A percentile compares a stretch with the other conserved stretches of the same genome.
phyloP scores from a whole-genome alignment of 2,329 filamentous ascomycete genomes.

The Colletotrichum gloeosporioides region DNA sequence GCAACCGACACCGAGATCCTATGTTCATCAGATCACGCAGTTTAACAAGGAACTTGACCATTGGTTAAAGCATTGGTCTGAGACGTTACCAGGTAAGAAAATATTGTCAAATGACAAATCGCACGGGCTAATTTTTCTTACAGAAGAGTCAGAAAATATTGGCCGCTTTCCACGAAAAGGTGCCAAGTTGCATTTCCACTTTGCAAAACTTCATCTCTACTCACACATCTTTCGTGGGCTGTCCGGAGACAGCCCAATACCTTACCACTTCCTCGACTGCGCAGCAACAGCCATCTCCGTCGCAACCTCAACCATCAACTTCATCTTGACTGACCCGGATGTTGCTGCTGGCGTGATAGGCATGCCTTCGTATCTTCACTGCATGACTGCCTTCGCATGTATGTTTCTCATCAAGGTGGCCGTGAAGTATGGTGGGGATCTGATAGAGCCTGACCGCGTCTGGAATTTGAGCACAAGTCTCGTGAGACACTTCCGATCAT shows the following conservation, averaged over 20 bases:
- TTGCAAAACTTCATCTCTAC: conserved; percentile 47
- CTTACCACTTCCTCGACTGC: conserved; percentile 38
- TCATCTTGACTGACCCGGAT: conserved; percentile 47
- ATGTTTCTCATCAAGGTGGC: conserved; percentile 56
- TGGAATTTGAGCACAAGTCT: conserved; percentile 41
- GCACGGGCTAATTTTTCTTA: conserved; percentile 24
- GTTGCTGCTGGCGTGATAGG: conserved; percentile 44
- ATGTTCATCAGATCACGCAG: conserved; percentile 50
- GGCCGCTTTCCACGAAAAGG: conserved; percentile 45
- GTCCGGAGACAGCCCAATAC: conserved; percentile 35
- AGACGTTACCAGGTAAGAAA: conserved; percentile 30
- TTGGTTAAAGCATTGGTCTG: conserved; percentile 42
- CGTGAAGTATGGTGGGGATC: conserved; percentile 42
- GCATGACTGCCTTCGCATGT: conserved; percentile 59
- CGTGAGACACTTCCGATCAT: conserved; percentile 43
- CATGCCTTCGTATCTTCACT: conserved; percentile 56
- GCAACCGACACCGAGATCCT: conserved; percentile 53
- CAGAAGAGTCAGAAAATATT: conserved; percentile 44
- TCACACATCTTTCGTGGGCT: conserved; percentile 46
- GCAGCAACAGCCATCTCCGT: conserved; percentile 38
- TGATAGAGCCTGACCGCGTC: conserved; percentile 42
- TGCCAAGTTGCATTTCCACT: conserved; percentile 45
- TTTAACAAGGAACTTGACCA: conserved; percentile 38
- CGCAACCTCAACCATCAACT: conserved; percentile 48
- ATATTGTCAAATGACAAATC: accelerated